A percentile compares a stretch with the other conserved stretches of the same genome.
phyloP scores from a whole-genome alignment of 192 early-diverging fungal genomes.

The Geranomyces michiganensis region DNA sequence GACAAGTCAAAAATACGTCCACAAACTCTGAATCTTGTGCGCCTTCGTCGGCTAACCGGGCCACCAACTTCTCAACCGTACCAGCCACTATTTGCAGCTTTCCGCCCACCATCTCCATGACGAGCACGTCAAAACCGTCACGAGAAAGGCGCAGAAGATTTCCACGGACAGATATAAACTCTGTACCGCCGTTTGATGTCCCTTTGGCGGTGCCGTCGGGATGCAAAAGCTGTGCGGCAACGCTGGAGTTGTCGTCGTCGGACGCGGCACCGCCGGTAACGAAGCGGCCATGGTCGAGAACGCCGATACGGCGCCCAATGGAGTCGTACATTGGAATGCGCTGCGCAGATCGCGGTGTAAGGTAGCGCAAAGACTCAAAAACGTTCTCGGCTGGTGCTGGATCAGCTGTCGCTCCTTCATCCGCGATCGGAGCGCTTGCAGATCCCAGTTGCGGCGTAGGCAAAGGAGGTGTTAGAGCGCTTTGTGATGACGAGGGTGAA shows the following conservation, averaged over 20 bases:
- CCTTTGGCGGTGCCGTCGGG: neutral
- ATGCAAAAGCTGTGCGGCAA: neutral
- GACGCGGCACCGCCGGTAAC: slow-evolving; percentile 1
- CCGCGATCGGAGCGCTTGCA: neutral
- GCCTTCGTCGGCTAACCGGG: slow-evolving; percentile 65
- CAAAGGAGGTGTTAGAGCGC: neutral
- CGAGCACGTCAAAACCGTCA: slow-evolving; percentile 58
- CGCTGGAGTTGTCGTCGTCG: neutral
- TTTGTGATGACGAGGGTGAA: neutral
- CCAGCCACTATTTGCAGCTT: slow-evolving; percentile 63
- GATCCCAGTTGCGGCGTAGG: too few species aligned
- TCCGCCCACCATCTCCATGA: slow-evolving; percentile 58
- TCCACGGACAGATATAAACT: slow-evolving; percentile 30
- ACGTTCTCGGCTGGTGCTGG: neutral
- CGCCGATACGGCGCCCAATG: slow-evolving; percentile 36
- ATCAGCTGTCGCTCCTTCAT: neutral
- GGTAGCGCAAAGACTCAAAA: slow-evolving; percentile 6
- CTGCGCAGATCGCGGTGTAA: slow-evolving; percentile 9
- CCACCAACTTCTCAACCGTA: slow-evolving; percentile 65
- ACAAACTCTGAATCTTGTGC: slow-evolving; percentile 70
- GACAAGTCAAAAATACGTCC: slow-evolving; percentile 61
- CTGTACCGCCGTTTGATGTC: neutral
- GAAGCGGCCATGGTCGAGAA: slow-evolving; percentile 38
- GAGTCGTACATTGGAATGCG: slow-evolving; percentile 44
- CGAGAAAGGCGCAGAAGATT: slow-evolving; percentile 55